Evolutionary conservation across 345 rosid species (phyloP), one percentile per base, ranked within the genome.

Genomic region (Sisymbrium altissimum): DNA sequence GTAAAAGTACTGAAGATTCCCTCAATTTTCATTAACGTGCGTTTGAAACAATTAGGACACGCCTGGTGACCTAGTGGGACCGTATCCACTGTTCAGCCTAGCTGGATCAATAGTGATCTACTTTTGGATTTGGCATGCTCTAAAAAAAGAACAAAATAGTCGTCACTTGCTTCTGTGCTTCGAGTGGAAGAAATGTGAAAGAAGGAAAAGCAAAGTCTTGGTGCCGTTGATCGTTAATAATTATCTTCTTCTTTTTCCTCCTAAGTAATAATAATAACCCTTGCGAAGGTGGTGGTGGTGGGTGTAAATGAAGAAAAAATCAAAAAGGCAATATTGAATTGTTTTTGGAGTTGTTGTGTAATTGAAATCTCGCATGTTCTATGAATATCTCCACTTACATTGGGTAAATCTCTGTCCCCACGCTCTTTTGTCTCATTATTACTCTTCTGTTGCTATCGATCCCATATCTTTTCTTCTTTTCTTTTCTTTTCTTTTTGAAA

Each of bases 61-160:
- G 72, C 76, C 73, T 77, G 81, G 63, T 77, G 72, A 58, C 53
- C 55, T 77, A 76, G 77, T 71, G 81, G 81, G 81, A 71, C 76
- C 81, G 18, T 65, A 40, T 40, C 44, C 21, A 30, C 68, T 71
- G 68, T 57, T 66, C 50, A 48, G 35, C 72, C 30, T 71, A 71
- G 81, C 77, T 77, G 81, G 40, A 46, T 64, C 78, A 68, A 70
- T 55, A 76, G 80, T 77, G 76, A 25, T 70, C 48, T 64, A 21
- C 80, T 76, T 60, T 69, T 76, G 45, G 70, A 70, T 77, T 58
- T 58, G 72, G 77, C 77, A 77, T 77, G 81, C 81, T 77, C 68
- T 64, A 4, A 8, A 67, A 46, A 70, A 45, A 13, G 36, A 43
- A 33, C 30, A 43, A 32, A 70, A 64, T 19, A 49, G 41, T 43